Conservation (phyloP, 164 flowering plant genomes). For the Sextonia rubra region DNA sequence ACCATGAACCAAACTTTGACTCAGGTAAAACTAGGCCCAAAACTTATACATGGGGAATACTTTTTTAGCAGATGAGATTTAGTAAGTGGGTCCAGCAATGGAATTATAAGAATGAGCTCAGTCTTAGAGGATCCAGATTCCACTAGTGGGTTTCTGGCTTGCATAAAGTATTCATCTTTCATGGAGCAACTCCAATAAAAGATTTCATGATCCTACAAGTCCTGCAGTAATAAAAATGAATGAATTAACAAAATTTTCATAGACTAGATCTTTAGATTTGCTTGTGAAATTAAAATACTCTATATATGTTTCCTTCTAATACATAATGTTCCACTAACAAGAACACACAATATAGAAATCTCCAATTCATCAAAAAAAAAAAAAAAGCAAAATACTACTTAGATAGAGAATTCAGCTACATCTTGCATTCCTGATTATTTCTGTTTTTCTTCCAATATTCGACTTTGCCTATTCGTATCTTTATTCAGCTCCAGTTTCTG, state of each 20-base stretch:
- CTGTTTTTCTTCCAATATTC: slow-evolving; percentile 79
- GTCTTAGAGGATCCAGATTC: too few species aligned
- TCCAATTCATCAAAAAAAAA: slow-evolving; percentile 8
- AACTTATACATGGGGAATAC: too few species aligned
- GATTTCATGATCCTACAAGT: too few species aligned
- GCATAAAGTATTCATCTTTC: too few species aligned
- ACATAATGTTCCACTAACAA: neutral
- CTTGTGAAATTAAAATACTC: neutral
- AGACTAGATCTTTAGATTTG: neutral
- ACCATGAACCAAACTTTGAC: too few species aligned
- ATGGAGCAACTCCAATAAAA: too few species aligned
- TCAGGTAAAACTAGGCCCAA: too few species aligned
- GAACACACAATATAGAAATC: neutral
- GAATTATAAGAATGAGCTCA: too few species aligned
- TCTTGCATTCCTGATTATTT: slow-evolving; percentile 78
- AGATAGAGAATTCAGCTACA: slow-evolving; percentile 30
- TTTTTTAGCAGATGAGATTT: too few species aligned
- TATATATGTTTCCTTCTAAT: neutral
- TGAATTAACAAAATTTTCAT: neutral
- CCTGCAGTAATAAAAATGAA: too few species aligned
- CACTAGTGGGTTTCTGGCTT: too few species aligned
- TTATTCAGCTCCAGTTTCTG: slow-evolving; percentile 81
- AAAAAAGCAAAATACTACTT: neutral
- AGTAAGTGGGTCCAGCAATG: too few species aligned
- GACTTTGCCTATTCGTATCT: slow-evolving; percentile 61